Conservation (phyloP, 129 eudicot genomes). For the Artemisia annua region DNA sequence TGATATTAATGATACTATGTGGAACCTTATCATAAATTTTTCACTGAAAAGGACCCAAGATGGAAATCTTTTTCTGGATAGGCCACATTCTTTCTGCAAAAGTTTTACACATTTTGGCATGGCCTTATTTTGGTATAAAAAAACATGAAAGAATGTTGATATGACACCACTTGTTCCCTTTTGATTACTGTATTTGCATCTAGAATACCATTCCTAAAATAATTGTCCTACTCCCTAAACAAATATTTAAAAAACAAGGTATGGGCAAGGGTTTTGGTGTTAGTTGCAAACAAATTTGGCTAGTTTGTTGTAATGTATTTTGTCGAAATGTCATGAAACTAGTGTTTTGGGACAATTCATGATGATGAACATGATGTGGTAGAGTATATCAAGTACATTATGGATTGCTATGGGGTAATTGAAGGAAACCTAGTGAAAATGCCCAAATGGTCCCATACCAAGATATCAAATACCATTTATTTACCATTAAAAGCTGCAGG, state of each 20-base stretch:
- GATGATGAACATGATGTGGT: constrained; percentile 25
- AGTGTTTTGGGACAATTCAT: constrained; percentile 10
- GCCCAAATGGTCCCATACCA: constrained; percentile 38
- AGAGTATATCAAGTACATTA: constrained; percentile 25
- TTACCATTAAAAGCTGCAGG: constrained; percentile 37
- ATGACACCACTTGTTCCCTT: constrained; percentile 21
- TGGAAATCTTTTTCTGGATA: constrained; percentile 20
- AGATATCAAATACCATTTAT: constrained; percentile 12
- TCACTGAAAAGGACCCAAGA: constrained; percentile 20
- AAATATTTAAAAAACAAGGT: background rate
- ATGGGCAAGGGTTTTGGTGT: background rate
- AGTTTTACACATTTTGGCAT: constrained; percentile 29
- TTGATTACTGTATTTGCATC: background rate
- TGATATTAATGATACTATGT: background rate
- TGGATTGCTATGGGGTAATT: constrained; percentile 23
- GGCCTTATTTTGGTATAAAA: constrained; percentile 26
- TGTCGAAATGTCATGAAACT: background rate
- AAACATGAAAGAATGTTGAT: constrained; percentile 17
- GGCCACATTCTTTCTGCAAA: constrained; percentile 37
- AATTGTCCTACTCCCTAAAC: background rate
- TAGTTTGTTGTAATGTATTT: background rate
- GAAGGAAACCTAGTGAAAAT: constrained; percentile 26
- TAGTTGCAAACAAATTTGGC: background rate
- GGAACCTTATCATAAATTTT: background rate
- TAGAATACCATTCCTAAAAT: background rate